Base-by-base conservation (phyloP, 352 stramenopile species). In the Phytopythium mirpurense region DNA sequence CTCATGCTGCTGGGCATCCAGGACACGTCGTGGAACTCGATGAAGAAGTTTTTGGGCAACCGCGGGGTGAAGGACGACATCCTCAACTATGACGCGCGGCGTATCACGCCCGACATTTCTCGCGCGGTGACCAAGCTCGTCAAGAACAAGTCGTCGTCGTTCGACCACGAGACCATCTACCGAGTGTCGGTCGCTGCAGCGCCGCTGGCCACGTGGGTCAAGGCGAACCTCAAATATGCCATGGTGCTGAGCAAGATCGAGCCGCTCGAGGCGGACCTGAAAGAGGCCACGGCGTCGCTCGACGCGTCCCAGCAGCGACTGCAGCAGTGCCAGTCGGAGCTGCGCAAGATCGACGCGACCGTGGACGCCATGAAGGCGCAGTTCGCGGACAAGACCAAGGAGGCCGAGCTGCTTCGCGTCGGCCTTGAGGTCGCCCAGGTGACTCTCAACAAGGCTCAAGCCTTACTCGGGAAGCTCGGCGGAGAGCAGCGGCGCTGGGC, bases 11-110 rank as follows among this genome's bases (percentile, higher is more conserved):
- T 98, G 3, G 95, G 95, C 12, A 98, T 98, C 43, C 81, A 97
- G 26, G 95, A 98, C 59, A 96, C 90, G 16, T 97, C 88, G 1
- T 98, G 95, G 95, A 91, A 96, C 54, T 96, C 83, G 14, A 98
- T 98, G 93, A 98, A 98, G 59, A 97, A 97, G 59, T 98, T 98
- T 56, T 60, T 98, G 1, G 89, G 93, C 3, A 97, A 98, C 50
- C 84, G 93, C 24, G 92, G 91, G 2, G 93, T 98, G 5, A 98
- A 98, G 56, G 95, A 98, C 40, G 89, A 98, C 31, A 98, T 98
- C 54, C 70, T 98, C 6, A 98, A 98, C 67, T 98, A 96, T 48
- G 94, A 98, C 42, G 88, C 93, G 5, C 84, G 89, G 27, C 72
- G 82, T 0, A 98, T 98, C 58, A 95, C 83, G 2, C 70, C 79